phyloP scores from a whole-genome alignment of 345 rosid genomes.

The Garcia nutans region DNA sequence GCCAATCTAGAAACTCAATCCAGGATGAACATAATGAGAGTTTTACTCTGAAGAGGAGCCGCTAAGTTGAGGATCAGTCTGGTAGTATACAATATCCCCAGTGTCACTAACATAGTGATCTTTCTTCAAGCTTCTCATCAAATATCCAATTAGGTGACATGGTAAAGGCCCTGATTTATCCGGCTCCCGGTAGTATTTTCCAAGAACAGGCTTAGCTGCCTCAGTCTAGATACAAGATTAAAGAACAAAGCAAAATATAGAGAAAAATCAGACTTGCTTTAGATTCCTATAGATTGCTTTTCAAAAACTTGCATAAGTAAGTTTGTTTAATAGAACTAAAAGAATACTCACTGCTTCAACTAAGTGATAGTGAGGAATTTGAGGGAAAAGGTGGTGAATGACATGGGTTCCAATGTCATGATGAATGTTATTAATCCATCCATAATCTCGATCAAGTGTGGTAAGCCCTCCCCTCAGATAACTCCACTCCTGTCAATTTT shows the following conservation, averaged over 20 bases:
- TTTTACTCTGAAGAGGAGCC: neutral
- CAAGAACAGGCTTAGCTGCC: conserved; percentile 68
- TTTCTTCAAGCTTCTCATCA: conserved; percentile 49
- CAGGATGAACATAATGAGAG: neutral
- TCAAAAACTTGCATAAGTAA: neutral
- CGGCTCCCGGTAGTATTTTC: conserved; percentile 79
- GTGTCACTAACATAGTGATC: conserved; percentile 76
- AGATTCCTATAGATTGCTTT: neutral
- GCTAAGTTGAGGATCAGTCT: conserved; percentile 49
- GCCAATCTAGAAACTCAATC: neutral
- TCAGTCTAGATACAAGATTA: conserved; percentile 44
- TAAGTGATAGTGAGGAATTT: conserved; percentile 81
- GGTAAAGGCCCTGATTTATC: conserved; percentile 65
- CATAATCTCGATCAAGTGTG: conserved; percentile 78
- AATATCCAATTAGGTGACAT: conserved; percentile 50
- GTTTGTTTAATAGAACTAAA: no score
- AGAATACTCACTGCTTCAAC: conserved; percentile 64
- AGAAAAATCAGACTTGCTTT: neutral
- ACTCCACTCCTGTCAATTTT: conserved; percentile 65
- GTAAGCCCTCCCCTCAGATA: conserved; percentile 85
- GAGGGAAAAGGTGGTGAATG: conserved; percentile 88
- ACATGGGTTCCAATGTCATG: conserved; percentile 92
- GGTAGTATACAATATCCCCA: conserved; percentile 72
- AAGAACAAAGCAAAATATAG: neutral
- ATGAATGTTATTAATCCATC: conserved; percentile 67